These are phyloP conservation scores for Diaporthe nobilis DNA, from an alignment of 2,329 filamentous ascomycete species.

Conservation along the genomic window DNA sequence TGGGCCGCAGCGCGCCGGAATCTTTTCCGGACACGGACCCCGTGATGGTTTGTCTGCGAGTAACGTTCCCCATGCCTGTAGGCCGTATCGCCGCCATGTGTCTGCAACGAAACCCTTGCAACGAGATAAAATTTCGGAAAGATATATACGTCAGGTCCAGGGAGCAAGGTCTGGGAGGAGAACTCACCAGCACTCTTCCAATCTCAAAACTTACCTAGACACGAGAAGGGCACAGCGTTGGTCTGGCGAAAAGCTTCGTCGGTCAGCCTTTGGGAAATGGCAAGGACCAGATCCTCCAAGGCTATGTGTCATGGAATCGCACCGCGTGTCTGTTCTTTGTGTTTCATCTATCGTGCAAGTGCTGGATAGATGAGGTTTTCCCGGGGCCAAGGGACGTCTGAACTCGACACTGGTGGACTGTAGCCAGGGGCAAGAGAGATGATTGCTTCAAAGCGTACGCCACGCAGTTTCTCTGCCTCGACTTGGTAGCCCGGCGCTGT, in stretches of 20 bases:
- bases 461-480: neutral
- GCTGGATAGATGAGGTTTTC: constrained; percentile 7
- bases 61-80: constrained; percentile 5
- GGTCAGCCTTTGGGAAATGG: neutral
- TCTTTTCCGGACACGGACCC: constrained; percentile 25
- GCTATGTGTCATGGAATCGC: neutral
- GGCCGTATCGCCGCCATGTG: neutral
- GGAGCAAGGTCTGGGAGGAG: neutral
- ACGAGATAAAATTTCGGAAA: neutral
- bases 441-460: neutral
- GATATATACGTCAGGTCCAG: neutral
- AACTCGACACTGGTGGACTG: neutral
- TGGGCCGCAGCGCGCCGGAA: constrained; percentile 7
- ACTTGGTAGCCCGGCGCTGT: neutral
- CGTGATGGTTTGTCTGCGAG: constrained; percentile 15
- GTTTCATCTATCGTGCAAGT: constrained; percentile 18
- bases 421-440: neutral
- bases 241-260: constrained; percentile 3
- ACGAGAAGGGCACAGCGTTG: constrained; percentile 2
- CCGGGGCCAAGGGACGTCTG: neutral
- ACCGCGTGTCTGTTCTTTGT: neutral
- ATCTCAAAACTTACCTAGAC: neutral
- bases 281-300: neutral
- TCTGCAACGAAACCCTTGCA: constrained; percentile 6
- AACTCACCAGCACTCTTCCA: neutral